These are phyloP conservation scores for Pseudopyricularia javanii DNA, from an alignment of 2,329 filamentous ascomycete species.

Conservation along the genomic window DNA sequence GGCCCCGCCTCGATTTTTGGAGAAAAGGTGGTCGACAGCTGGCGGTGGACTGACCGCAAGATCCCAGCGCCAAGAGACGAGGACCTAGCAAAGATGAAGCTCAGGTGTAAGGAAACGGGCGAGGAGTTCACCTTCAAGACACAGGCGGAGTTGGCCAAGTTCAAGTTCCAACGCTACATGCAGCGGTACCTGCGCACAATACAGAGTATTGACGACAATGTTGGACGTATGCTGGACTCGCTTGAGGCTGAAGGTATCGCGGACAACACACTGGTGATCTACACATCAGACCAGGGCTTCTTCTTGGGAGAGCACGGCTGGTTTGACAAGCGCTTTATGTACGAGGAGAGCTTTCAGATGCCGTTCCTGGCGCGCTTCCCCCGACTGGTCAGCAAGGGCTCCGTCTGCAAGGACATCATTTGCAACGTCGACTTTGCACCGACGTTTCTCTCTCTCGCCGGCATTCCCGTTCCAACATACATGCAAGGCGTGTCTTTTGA, in stretches of 20 bases:
- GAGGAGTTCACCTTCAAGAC: slow-evolving; percentile 30
- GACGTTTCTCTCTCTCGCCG: slow-evolving; percentile 33
- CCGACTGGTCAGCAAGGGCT: slow-evolving; percentile 21
- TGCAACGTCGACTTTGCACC: slow-evolving; percentile 42
- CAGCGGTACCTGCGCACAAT: slow-evolving; percentile 40
- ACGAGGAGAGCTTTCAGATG: slow-evolving; percentile 45
- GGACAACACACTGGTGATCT: slow-evolving; percentile 37
- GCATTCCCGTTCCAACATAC: slow-evolving; percentile 26
- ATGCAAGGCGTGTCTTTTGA: slow-evolving; percentile 38
- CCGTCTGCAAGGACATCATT: slow-evolving; percentile 32
- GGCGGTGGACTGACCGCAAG: slow-evolving; percentile 19
- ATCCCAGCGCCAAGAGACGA: slow-evolving; percentile 18
- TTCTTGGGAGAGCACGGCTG: slow-evolving; percentile 44
- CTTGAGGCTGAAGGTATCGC: slow-evolving; percentile 27
- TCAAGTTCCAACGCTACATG: slow-evolving; percentile 46
- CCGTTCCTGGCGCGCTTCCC: slow-evolving; percentile 37
- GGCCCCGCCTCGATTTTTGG: slow-evolving; percentile 25
- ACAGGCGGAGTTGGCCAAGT: slow-evolving; percentile 29
- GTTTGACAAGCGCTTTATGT: slow-evolving; percentile 48
- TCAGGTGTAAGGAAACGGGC: slow-evolving; percentile 33
- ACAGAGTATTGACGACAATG: slow-evolving; percentile 38
- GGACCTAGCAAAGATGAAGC: slow-evolving; percentile 12
- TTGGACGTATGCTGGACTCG: slow-evolving; percentile 32
- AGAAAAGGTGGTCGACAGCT: slow-evolving; percentile 10
- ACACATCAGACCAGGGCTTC: slow-evolving; percentile 42